A percentile compares a stretch with the other conserved stretches of the same genome.
These are phyloP conservation scores for Epichloe coenophiala DNA, from an alignment of 2,329 filamentous ascomycete genomes.

Conservation along the genomic window DNA sequence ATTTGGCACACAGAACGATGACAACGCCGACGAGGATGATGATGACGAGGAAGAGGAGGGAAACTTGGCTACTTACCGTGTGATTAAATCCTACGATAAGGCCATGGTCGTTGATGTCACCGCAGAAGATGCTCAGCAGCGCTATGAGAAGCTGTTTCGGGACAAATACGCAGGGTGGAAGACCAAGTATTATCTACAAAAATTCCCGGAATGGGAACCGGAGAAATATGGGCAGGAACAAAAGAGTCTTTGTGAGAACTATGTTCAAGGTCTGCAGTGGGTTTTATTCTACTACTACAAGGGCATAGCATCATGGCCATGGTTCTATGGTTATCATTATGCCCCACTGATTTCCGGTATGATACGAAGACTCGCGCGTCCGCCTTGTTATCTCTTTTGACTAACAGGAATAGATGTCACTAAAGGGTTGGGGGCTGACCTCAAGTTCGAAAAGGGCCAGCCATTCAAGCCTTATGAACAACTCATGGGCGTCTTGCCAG, in stretches of 20 bases:
- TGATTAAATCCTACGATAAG: slow-evolving; percentile 83
- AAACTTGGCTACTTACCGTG: slow-evolving; percentile 68
- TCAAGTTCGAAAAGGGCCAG: slow-evolving; percentile 87
- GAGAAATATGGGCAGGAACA: slow-evolving; percentile 66
- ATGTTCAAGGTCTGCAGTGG: slow-evolving; percentile 95
- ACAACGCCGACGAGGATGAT: slow-evolving; percentile 20
- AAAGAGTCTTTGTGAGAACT: slow-evolving; percentile 78
- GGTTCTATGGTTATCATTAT: slow-evolving; percentile 96
- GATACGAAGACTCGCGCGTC: slow-evolving; percentile 2
- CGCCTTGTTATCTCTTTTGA: slow-evolving; percentile 8
- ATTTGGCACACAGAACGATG: slow-evolving; percentile 43
- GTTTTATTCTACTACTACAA: slow-evolving; percentile 97
- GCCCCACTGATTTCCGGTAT: slow-evolving; percentile 84
- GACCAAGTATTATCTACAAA: slow-evolving; percentile 79
- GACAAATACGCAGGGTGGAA: slow-evolving; percentile 89
- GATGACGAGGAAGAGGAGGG: slow-evolving; percentile 54
- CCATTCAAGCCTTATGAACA: slow-evolving; percentile 94
- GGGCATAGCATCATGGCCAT: slow-evolving; percentile 95
- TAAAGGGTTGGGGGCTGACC: slow-evolving; percentile 72
- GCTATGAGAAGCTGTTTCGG: slow-evolving; percentile 76
- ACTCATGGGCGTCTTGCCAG: slow-evolving; percentile 93
- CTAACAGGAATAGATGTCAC: slow-evolving; percentile 54
- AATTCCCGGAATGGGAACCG: slow-evolving; percentile 75
- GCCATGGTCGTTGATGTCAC: slow-evolving; percentile 73
- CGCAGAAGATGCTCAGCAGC: slow-evolving; percentile 62